phyloP scores from a whole-genome alignment of 2,329 filamentous ascomycete genomes.

The Fusarium verticillioides region DNA sequence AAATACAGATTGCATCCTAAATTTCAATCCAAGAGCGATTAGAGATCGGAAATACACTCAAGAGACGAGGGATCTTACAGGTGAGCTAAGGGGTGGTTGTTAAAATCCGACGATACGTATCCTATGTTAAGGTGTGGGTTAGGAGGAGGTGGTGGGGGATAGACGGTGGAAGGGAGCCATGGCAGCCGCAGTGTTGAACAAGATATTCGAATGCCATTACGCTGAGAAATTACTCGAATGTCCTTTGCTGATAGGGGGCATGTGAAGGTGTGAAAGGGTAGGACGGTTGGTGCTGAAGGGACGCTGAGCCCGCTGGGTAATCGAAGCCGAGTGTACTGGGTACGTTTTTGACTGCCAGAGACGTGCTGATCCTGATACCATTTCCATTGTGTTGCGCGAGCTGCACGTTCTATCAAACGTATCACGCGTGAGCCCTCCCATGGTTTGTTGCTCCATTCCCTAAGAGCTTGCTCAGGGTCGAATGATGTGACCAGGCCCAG shows the following conservation, averaged over 20 bases:
- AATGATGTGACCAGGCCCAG: conserved; percentile 52
- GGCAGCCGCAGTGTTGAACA: conserved; percentile 86
- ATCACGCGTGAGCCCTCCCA: conserved; percentile 92
- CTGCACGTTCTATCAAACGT: conserved; percentile 84
- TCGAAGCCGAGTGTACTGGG: conserved; percentile 76
- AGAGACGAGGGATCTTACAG: conserved; percentile 61
- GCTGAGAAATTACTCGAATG: conserved; percentile 92
- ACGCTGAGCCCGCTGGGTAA: conserved; percentile 79
- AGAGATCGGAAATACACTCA: not conserved
- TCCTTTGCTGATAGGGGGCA: conserved; percentile 92
- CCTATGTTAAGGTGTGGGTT: conserved; percentile 87
- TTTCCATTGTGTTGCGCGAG: conserved; percentile 79
- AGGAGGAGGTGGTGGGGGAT: conserved; percentile 85
- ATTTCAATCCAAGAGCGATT: not conserved
- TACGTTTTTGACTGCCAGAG: conserved; percentile 61
- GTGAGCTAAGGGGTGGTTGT: conserved; percentile 96
- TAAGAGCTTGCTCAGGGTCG: conserved; percentile 55
- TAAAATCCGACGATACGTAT: conserved; percentile 98
- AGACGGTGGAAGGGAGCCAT: conserved; percentile 86
- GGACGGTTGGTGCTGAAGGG: conserved; percentile 89
- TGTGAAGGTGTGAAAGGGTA: conserved; percentile 98
- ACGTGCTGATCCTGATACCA: conserved; percentile 90
- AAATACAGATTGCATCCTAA: conserved; percentile 95
- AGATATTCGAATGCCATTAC: conserved; percentile 93
- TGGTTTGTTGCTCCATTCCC: conserved; percentile 75